phyloP scores from a whole-genome alignment of 2,329 filamentous ascomycete genomes.

The Fusarium lyarnte region DNA sequence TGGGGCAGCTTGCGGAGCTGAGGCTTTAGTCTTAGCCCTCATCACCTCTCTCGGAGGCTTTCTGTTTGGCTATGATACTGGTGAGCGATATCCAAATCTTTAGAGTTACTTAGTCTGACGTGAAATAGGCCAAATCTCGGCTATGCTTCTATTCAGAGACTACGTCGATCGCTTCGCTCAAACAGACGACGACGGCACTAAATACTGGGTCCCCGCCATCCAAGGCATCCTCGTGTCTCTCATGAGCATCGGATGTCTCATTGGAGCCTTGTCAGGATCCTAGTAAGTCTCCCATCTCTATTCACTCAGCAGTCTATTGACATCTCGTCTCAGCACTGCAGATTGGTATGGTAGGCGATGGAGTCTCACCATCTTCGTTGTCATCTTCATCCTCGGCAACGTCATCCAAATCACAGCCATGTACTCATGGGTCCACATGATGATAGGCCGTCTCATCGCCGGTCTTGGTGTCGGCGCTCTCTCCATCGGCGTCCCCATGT shows the following conservation, averaged over 20 bases:
- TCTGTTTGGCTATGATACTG: slow-evolving; percentile 72
- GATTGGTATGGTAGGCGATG: slow-evolving; percentile 67
- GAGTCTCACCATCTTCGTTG: slow-evolving; percentile 61
- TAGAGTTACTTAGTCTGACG: accelerated
- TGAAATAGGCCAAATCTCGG: slow-evolving; percentile 60
- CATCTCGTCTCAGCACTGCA: slow-evolving; percentile 54
- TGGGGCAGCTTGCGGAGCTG: slow-evolving; percentile 53
- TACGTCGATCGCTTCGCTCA: slow-evolving; percentile 66
- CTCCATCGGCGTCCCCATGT: slow-evolving; percentile 73
- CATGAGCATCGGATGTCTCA: slow-evolving; percentile 63
- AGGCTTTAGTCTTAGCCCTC: slow-evolving; percentile 56
- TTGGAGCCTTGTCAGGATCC: slow-evolving; percentile 63
- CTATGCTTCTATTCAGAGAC: slow-evolving; percentile 60
- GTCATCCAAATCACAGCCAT: slow-evolving; percentile 71
- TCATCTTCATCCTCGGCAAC: slow-evolving; percentile 71
- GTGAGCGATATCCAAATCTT: slow-evolving; percentile 51
- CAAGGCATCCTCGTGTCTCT: slow-evolving; percentile 66
- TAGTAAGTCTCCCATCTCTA: slow-evolving; percentile 45
- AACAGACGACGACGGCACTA: slow-evolving; percentile 56
- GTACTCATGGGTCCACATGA: slow-evolving; percentile 70
- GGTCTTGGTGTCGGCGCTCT: slow-evolving; percentile 75
- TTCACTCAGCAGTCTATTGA: slow-evolving; percentile 39
- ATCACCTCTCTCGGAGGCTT: slow-evolving; percentile 68
- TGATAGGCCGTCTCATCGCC: slow-evolving; percentile 71
- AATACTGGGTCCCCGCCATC: slow-evolving; percentile 53